phyloP scores from a whole-genome alignment of 805 yeast genomes.

The Sugiyamaella smithiae region DNA sequence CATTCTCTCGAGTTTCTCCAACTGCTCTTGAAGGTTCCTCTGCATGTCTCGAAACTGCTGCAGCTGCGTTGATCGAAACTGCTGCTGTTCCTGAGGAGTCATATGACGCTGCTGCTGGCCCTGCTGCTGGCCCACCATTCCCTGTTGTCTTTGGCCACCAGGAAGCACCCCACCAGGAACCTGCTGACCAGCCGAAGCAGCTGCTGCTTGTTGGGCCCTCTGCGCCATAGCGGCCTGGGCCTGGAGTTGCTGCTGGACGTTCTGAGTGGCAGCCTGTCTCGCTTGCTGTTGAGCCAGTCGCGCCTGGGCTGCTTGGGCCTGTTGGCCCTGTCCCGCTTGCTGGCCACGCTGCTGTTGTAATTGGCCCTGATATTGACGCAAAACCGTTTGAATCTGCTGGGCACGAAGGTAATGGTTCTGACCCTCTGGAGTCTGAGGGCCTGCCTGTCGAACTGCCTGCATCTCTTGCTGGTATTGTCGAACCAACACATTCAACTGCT shows the following conservation, averaged over 20 bases:
- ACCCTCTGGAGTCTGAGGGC: constrained; percentile 33
- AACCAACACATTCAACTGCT: constrained; percentile 30
- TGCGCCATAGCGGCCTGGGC: constrained; percentile 10
- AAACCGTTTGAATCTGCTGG: constrained; percentile 26
- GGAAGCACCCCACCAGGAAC: constrained; percentile 10
- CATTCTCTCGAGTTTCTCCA: constrained; percentile 18
- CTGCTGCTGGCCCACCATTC: constrained; percentile 13
- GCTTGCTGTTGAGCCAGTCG: constrained; percentile 10
- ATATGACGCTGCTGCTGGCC: constrained; percentile 25
- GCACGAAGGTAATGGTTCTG: constrained; percentile 32
- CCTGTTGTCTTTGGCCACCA: constrained; percentile 9
- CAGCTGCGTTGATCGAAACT: constrained; percentile 19
- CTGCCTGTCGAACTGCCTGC: constrained; percentile 24
- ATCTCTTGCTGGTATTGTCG: constrained; percentile 32
- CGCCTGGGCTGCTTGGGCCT: constrained; percentile 15
- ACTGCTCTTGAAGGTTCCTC: constrained; percentile 19
- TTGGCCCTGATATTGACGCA: constrained; percentile 25
- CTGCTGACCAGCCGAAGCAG: constrained; percentile 8
- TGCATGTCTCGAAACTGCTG: constrained; percentile 22
- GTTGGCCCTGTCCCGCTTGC: constrained; percentile 22
- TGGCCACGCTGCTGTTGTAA: constrained; percentile 20
- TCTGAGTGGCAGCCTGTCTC: constrained; percentile 14
- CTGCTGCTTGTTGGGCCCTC: constrained; percentile 14
- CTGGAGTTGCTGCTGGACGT: constrained; percentile 18
- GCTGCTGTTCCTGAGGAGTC: constrained; percentile 26